These are phyloP conservation scores for Kwoniella botswanensis DNA, from an alignment of 768 basidiomycete genomes.

Conservation along the genomic window DNA sequence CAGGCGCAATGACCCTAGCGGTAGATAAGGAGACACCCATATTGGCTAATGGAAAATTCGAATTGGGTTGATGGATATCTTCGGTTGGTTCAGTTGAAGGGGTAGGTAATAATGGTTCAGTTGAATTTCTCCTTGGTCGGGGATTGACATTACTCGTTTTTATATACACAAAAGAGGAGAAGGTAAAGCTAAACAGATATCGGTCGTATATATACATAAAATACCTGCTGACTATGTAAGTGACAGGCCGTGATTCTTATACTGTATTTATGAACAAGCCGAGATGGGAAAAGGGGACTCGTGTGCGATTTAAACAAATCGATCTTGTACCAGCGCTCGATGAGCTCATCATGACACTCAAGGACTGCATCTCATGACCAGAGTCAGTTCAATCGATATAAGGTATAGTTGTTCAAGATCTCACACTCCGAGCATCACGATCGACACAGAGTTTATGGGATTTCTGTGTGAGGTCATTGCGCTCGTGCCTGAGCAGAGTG, in stretches of 20 bases:
- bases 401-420: not conserved
- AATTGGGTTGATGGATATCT: slow-evolving; percentile 13
- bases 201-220: no score
- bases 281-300: not conserved
- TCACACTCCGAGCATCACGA: not conserved
- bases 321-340: no score
- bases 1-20: slow-evolving; percentile 43
- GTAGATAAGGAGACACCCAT: slow-evolving; percentile 54
- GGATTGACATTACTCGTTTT: slow-evolving; percentile 13
- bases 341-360: no score
- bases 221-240: no score
- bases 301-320: no score
- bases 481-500: slow-evolving; percentile 7
- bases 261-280: not conserved
- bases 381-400: no score
- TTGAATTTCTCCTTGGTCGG: slow-evolving; percentile 26
- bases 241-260: not conserved
- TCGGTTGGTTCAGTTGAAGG: slow-evolving; percentile 20
- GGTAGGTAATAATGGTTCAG: slow-evolving; percentile 33
- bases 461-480: slow-evolving; percentile 19
- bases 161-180: not conserved
- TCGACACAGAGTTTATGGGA: not conserved
- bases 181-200: no score
- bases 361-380: no score
- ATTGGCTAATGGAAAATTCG: slow-evolving; percentile 30